These are phyloP conservation scores for Leishmania amazonensis DNA, from an alignment of 208 protist species.

Conservation along the genomic window DNA sequence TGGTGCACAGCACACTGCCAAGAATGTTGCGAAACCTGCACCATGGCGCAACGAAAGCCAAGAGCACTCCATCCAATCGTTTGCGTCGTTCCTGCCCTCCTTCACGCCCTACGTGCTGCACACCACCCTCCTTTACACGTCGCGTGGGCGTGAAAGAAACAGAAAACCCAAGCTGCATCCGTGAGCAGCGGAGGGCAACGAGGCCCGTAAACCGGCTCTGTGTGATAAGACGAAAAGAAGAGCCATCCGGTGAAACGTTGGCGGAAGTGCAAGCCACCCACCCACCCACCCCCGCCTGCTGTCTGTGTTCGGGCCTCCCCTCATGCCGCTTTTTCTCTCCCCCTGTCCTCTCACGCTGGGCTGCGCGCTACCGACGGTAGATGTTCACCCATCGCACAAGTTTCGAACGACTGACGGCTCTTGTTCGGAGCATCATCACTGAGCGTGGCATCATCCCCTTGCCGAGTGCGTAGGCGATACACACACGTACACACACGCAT, in stretches of 20 bases:
- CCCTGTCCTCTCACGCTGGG: no score
- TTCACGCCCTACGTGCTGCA: slow-evolving; percentile 11
- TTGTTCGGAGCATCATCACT: not conserved
- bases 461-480: not conserved
- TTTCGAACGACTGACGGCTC: no score
- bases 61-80: no score
- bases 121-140: slow-evolving; percentile 9
- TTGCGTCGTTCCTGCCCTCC: not conserved
- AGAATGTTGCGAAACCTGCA: slow-evolving; percentile 15
- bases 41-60: no score
- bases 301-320: not conserved
- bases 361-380: no score
- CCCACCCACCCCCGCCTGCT: not conserved
- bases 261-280: not conserved
- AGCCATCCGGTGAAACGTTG: not conserved
- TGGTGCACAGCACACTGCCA: slow-evolving; percentile 14
- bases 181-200: not conserved
- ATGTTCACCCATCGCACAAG: no score
- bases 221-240: not conserved
- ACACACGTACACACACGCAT: not conserved
- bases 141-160: no score
- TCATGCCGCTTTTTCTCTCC: not conserved
- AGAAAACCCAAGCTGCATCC: no score
- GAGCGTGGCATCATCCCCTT: not conserved
- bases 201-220: no score